Base-by-base conservation (phyloP, 1,284 basidiomycete species). In the Cutaneotrichosporon sp. region DNA sequence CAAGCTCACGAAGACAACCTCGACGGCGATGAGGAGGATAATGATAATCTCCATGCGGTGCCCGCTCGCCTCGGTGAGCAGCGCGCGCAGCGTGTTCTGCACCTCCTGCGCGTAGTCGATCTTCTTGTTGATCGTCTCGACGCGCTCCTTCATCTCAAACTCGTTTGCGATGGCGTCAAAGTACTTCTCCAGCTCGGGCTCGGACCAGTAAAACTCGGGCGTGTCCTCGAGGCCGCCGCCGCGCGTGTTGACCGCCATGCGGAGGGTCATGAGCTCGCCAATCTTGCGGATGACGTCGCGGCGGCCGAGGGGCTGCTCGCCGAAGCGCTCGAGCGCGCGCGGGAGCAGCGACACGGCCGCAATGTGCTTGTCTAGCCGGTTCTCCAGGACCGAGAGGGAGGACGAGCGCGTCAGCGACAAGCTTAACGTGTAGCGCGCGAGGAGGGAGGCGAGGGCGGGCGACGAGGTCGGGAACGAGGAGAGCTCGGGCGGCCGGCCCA, bases 1-100 rank as follows among this genome's bases (percentile, higher is more conserved):
- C n/a, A n/a, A n/a, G 83, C 89, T 76, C 72, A 92, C 91, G 60
- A 95, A 89, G 66, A 91, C 83, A 25, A 93, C 92, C 76, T 95
- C 92, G 9, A 94, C 91, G 0, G 92, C 89, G 70, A 95, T 95
- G 59, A 95, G 87, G 0, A 85, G 83, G 66, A 95, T 95, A 71
- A 95, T 95, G 67, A 95, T 89, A 0, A 95, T 81, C 78, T 95
- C 92, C 91, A 95, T 93, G 5, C 89, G 85, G 70, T 94, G 91
- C 1, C 84, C 85, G 3, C 90, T 91, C 8, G 90, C 89, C 89
- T 92, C 89, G 0, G 90, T 90, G 13, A 92, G 81, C 1, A 92
- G 81, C 62, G 90, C 88, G 49, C 90, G 83, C 33, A 93, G 81
- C 6, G 74, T 76, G 53, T 68, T 71, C 64, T 83, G 76, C 33